A percentile compares a stretch with the other conserved stretches of the same genome.
Evolutionary conservation across 73 alveolate species (phyloP).

Genomic region (Paramecium sonneborni): DNA sequence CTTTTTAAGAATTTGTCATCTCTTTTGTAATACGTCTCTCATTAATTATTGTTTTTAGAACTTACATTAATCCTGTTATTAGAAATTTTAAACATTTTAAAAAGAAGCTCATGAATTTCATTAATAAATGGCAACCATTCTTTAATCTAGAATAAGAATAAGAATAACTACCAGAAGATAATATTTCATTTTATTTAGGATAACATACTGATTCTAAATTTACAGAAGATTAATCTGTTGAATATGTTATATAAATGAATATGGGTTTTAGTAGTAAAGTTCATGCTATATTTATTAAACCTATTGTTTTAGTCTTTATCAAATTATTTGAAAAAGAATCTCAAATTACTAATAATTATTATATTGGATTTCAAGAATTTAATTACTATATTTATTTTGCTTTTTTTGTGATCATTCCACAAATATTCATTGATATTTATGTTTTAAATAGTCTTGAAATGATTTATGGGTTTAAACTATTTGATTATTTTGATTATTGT

Average conservation of each 20-base stretch:
- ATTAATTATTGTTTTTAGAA: constrained; percentile 2
- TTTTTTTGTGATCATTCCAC: neutral
- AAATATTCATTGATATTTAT: constrained; percentile 42
- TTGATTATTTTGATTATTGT: constrained; percentile 55
- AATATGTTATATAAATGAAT: constrained; percentile 29
- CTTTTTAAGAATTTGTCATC: neutral
- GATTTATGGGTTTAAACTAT: constrained; percentile 29
- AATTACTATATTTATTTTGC: constrained; percentile 49
- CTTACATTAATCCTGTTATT: neutral
- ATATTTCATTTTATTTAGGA: constrained; percentile 45
- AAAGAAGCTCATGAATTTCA: neutral
- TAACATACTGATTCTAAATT: constrained; percentile 28
- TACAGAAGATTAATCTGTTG: constrained; percentile 33
- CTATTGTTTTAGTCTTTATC: constrained; percentile 8
- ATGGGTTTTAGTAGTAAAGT: constrained; percentile 36
- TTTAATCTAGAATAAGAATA: neutral
- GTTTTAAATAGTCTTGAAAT: constrained; percentile 21
- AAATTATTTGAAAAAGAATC: constrained; percentile 24
- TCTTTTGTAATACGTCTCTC: neutral
- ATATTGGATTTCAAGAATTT: constrained; percentile 13
- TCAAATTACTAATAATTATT: neutral
- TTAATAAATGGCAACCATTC: neutral
- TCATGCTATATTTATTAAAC: constrained; percentile 20
- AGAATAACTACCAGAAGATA: neutral
- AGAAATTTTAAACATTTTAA: constrained; percentile 9